Evolutionary conservation across 2,329 filamentous ascomycete species (phyloP), one percentile per base, ranked within the genome.

Genomic region (Fusarium equiseti): DNA sequence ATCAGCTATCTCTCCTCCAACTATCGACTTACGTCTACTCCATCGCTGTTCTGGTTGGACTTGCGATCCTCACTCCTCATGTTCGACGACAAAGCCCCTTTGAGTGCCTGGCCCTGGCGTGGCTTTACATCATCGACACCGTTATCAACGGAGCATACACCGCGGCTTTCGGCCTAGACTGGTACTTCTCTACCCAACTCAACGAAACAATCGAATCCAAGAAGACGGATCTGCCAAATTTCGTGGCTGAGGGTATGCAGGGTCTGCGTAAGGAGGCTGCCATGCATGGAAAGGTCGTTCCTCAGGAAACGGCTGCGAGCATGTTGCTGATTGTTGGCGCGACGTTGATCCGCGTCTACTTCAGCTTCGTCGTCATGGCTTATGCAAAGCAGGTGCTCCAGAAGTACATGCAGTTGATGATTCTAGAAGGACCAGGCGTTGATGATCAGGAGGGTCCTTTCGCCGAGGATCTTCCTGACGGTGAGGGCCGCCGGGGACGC

Each of bases 11-110:
- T 57, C 86, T 90, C 31, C 87, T 96, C 26, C 95, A 98, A 81
- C 87, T 97, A 61, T 92, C 92, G 62, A 96, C 97, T 86, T 98
- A 97, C 85, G 86, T 97, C 51, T 97, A 97, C 86, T 96, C 92
- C 27, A 86, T 96, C 66, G 75, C 88, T 68, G 87, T 92, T 29
- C 89, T 97, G 70, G 84, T 86, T 70, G 81, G 92, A 48, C 87
- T 93, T 72, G 85, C 88, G 54, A 87, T 89, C 75, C 90, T 97
- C 50, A 87, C 92, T 76, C 92, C 92, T 51, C 91, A 96, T 78
- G 93, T 98, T 78, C 91, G 92, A 70, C 87, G 89, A 75, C 91
- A 93, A 76, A 90, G 88, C 31, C 92, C 94, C 2, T 88, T 97
- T 60, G 90, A 97, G 77, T 92, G 90, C 74, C 86, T 98, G 27